These are phyloP conservation scores for Novakomyces olei DNA, from an alignment of 805 yeast species.

Conservation along the genomic window DNA sequence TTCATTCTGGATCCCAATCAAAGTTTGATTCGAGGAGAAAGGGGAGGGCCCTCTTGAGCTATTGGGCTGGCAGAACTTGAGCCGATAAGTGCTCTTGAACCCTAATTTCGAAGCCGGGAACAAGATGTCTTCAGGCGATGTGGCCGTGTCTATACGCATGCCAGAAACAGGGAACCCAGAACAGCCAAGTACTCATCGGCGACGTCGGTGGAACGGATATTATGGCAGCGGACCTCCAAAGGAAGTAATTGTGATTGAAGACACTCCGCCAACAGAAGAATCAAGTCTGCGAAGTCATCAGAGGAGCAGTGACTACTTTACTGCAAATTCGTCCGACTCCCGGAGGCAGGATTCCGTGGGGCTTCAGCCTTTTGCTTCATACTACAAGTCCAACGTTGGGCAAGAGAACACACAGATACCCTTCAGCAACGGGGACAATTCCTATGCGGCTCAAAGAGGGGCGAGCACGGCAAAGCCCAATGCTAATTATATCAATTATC, in stretches of 20 bases:
- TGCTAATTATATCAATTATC: no score
- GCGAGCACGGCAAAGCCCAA: no score
- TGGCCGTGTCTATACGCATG: no score
- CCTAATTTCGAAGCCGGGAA: no score
- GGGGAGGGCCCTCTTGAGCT: no score
- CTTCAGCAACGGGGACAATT: neutral
- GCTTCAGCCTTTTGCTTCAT: neutral
- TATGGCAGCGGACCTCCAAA: conserved; percentile 15
- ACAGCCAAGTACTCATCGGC: no score
- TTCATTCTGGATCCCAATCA: no score
- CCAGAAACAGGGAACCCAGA: no score
- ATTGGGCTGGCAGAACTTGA: no score
- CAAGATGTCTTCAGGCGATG: no score
- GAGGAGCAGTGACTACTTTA: neutral
- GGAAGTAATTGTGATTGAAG: conserved; percentile 16
- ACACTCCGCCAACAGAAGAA: conserved; percentile 10
- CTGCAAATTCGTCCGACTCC: conserved; percentile 2
- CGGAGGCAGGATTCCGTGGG: neutral
- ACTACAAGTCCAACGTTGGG: neutral
- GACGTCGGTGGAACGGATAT: conserved; percentile 16
- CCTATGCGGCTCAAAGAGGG: neutral
- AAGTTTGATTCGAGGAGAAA: no score
- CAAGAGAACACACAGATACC: neutral
- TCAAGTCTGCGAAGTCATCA: neutral
- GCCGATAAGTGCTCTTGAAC: no score